Conservation (phyloP, 129 eudicot species). For the Calendula officinalis region DNA sequence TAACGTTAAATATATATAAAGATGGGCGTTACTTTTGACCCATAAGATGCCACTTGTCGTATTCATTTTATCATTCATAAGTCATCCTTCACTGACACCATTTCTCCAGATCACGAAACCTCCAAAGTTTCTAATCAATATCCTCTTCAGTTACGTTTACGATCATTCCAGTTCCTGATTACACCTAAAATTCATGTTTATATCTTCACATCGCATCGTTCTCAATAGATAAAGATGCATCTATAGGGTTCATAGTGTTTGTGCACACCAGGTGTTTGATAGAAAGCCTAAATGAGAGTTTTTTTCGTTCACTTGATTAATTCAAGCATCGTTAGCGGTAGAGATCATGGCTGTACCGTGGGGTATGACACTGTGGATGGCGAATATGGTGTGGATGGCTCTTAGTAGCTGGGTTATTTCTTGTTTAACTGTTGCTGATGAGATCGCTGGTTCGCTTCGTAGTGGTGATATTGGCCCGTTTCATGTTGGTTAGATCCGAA, state of each 20-base stretch:
- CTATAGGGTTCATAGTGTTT: neutral
- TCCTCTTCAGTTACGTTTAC: no score
- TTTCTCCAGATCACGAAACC: slow-evolving; percentile 14
- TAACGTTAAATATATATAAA: no score
- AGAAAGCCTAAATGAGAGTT: slow-evolving; percentile 10
- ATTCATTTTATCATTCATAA: neutral
- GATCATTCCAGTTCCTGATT: neutral
- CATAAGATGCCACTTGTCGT: no score
- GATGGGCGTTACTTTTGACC: no score
- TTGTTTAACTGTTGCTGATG: slow-evolving; percentile 76
- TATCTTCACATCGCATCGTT: no score
- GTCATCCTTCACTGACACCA: slow-evolving; percentile 10
- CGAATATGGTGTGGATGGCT: slow-evolving; percentile 62
- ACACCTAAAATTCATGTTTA: no score
- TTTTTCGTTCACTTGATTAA: neutral
- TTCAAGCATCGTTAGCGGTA: slow-evolving; percentile 9
- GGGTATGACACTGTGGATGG: slow-evolving; percentile 55
- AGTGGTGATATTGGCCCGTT: slow-evolving; percentile 82
- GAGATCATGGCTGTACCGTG: slow-evolving; percentile 70
- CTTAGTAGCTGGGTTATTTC: slow-evolving; percentile 64
- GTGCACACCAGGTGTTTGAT: neutral
- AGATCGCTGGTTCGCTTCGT: slow-evolving; percentile 67
- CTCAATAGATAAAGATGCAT: neutral
- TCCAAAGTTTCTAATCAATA: slow-evolving; percentile 18
- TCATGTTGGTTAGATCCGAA: slow-evolving; percentile 48